Conservation (phyloP, 2,329 filamentous ascomycete genomes). For the Trichoderma endophyticum region DNA sequence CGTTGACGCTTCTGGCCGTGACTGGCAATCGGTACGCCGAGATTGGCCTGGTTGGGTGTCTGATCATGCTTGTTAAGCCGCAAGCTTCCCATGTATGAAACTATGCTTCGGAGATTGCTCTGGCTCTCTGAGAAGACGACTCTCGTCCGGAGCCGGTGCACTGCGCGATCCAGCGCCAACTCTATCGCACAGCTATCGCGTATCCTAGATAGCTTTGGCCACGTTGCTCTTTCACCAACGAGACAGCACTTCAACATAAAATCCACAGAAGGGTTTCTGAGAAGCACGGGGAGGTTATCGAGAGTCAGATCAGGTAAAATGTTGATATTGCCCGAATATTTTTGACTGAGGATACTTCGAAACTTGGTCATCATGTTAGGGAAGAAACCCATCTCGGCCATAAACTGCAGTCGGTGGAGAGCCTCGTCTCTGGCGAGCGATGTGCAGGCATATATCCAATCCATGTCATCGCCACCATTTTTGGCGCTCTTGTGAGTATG, state of each 20-base stretch:
- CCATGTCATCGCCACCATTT: constrained; percentile 38
- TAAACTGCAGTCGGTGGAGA: constrained; percentile 73
- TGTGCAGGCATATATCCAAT: constrained; percentile 66
- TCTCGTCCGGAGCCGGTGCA: constrained; percentile 63
- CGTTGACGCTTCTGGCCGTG: constrained; percentile 39
- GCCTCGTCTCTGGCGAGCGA: constrained; percentile 75
- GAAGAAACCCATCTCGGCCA: constrained; percentile 77
- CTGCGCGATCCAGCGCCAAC: constrained; percentile 73
- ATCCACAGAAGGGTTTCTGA: constrained; percentile 79
- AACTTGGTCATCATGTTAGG: constrained; percentile 76
- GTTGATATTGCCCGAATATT: constrained; percentile 92
- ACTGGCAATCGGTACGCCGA: constrained; percentile 27
- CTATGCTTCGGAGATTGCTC: constrained; percentile 53
- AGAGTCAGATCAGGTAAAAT: constrained; percentile 79
- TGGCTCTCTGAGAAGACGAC: constrained; percentile 68
- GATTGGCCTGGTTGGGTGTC: constrained; percentile 22
- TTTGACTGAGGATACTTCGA: constrained; percentile 79
- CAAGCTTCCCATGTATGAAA: constrained; percentile 29
- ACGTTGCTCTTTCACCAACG: constrained; percentile 80
- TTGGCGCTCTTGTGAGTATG: constrained; percentile 28
- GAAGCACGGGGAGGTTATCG: constrained; percentile 69
- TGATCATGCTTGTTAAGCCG: constrained; percentile 23
- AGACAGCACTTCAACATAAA: constrained; percentile 81
- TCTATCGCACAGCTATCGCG: constrained; percentile 87
- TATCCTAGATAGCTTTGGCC: constrained; percentile 84